Evolutionary conservation across 805 yeast species (phyloP).

Genomic region (Hanseniaspora jakobsenii): DNA sequence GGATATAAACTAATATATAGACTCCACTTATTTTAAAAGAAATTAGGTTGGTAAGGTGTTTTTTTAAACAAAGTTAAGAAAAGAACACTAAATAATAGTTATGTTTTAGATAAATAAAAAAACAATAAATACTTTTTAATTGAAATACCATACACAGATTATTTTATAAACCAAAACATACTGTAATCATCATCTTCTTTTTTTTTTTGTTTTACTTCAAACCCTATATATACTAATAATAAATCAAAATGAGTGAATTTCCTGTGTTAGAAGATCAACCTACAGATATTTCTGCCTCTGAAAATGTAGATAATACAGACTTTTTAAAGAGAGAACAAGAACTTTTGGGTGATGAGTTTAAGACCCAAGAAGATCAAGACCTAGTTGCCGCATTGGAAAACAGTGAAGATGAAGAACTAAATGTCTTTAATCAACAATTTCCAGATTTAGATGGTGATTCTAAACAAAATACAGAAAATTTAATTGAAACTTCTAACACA

Average conservation of each 20-base stretch:
- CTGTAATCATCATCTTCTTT: too few relatives aligned
- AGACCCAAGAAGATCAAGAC: conserved; percentile 49
- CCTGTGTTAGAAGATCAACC: conserved; percentile 48
- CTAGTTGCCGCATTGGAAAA: conserved; percentile 32
- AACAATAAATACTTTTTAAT: too few relatives aligned
- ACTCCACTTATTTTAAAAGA: too few relatives aligned
- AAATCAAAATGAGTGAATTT: conserved; percentile 57
- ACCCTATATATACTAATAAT: neutral
- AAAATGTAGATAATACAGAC: conserved; percentile 33
- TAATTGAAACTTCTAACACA: too few relatives aligned
- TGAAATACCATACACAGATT: too few relatives aligned
- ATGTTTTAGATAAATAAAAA: too few relatives aligned
- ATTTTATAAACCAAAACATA: conserved; percentile 4
- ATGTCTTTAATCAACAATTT: conserved; percentile 52
- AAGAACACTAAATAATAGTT: neutral
- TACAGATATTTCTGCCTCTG: conserved; percentile 22
- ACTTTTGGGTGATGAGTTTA: conserved; percentile 57
- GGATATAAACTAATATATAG: too few relatives aligned
- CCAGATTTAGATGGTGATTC: conserved; percentile 33
- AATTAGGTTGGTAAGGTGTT: too few relatives aligned
- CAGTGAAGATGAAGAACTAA: conserved; percentile 34
- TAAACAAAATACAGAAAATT: conserved; percentile 16
- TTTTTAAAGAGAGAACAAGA: conserved; percentile 60
- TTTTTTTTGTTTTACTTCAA: neutral
- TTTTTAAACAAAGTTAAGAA: too few relatives aligned